phyloP scores from a whole-genome alignment of 225 moss, liverwort and hornwort genomes.

The Takakia lepidozioides region DNA sequence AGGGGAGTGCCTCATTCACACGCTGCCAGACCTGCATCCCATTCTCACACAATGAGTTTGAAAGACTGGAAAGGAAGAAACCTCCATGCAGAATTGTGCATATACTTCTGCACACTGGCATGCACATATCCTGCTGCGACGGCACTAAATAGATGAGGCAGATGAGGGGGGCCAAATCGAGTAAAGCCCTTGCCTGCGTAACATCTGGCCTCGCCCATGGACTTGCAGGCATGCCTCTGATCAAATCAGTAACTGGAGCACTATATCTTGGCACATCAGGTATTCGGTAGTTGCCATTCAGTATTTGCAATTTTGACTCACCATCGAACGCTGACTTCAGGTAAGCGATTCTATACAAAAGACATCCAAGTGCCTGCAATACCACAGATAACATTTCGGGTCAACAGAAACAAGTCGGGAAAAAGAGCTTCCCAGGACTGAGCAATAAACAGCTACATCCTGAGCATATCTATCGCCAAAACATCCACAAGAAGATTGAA shows the following conservation, averaged over 20 bases:
- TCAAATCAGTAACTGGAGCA: slow-evolving; percentile 57
- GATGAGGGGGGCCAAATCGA: slow-evolving; percentile 93
- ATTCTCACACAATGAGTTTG: slow-evolving; percentile 12
- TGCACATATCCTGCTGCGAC: slow-evolving; percentile 72
- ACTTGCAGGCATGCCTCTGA: slow-evolving; percentile 87
- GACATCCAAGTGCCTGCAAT: slow-evolving; percentile 89
- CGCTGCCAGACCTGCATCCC: slow-evolving; percentile 79
- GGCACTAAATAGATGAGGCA: slow-evolving; percentile 99
- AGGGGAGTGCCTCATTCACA: slow-evolving; percentile 75
- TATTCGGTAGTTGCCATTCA: slow-evolving; percentile 93
- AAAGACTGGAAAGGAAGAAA: neutral
- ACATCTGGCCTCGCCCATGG: slow-evolving; percentile 96
- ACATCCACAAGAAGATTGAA: neutral
- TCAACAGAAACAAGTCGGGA: too few relatives aligned
- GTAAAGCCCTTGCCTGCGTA: slow-evolving; percentile 99
- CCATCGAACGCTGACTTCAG: slow-evolving; percentile 92
- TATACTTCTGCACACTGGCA: too few relatives aligned
- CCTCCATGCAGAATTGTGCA: too few relatives aligned
- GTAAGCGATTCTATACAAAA: slow-evolving; percentile 80
- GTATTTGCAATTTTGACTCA: slow-evolving; percentile 92
- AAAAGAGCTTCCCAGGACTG: too few relatives aligned
- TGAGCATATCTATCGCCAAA: too few relatives aligned
- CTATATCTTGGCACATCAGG: slow-evolving; percentile 89
- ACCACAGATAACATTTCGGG: slow-evolving; percentile 10
- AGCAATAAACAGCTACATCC: too few relatives aligned